Percentiles rank a stretch among this genome's conserved stretches.
Evolutionary conservation across 2,329 filamentous ascomycete genomes (phyloP).

Genomic region (Cercospora sp.): DNA sequence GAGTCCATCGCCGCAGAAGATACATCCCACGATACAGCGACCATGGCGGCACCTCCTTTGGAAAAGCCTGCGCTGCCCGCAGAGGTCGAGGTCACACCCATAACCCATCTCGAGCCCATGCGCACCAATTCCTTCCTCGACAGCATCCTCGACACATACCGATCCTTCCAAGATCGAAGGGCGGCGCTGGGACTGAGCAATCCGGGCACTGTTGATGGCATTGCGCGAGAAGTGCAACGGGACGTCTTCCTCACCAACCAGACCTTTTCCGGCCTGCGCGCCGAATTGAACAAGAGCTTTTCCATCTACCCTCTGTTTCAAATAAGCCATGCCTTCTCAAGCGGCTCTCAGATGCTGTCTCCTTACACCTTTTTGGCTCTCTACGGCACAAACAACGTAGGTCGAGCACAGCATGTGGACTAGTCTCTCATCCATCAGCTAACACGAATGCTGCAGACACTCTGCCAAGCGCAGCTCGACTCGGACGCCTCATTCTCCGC

Average conservation of each 20-base stretch:
- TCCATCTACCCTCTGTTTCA: constrained; percentile 93
- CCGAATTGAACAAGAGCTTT: constrained; percentile 95
- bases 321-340: constrained; percentile 93
- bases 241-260: constrained; percentile 96
- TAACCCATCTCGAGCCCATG: constrained; percentile 28
- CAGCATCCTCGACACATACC: constrained; percentile 65
- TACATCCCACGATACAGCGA: neutral
- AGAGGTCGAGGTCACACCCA: constrained; percentile 27
- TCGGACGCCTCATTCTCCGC: constrained; percentile 86
- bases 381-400: constrained; percentile 87
- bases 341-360: constrained; percentile 84
- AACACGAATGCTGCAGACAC: constrained; percentile 61
- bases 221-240: constrained; percentile 89
- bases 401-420: constrained; percentile 31
- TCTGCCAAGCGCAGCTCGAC: constrained; percentile 93
- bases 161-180: constrained; percentile 80
- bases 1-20: neutral
- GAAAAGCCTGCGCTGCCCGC: constrained; percentile 34
- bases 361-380: constrained; percentile 94
- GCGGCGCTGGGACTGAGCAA: constrained; percentile 85
- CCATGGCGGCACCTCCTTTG: constrained; percentile 26
- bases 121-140: constrained; percentile 36
- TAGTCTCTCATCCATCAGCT: constrained; percentile 19
- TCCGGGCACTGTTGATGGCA: constrained; percentile 86
- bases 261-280: constrained; percentile 94